phyloP scores from a whole-genome alignment of 1,284 basidiomycete genomes.

The Ceratobasidium sp. region DNA sequence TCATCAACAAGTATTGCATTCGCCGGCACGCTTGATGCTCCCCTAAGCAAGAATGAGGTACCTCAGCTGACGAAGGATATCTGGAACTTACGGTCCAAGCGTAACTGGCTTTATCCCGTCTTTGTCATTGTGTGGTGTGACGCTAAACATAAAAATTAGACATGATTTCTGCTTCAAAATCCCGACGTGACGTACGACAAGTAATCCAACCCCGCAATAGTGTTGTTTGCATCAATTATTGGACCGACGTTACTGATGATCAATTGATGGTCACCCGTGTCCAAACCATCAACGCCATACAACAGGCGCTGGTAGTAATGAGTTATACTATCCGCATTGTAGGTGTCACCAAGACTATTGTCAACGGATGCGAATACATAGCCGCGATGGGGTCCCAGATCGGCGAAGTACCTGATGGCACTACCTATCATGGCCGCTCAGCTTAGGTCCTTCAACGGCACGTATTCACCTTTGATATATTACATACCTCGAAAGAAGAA shows the following conservation, averaged over 20 bases:
- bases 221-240: background rate
- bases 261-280: conserved; percentile 11
- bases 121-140: background rate
- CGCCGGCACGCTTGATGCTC: background rate
- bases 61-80: too few relatives aligned
- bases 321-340: too few relatives aligned
- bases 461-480: too few relatives aligned
- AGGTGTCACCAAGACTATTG: background rate
- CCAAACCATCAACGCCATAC: background rate
- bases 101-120: background rate
- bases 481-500: conserved; percentile 33
- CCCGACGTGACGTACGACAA: background rate
- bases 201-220: background rate
- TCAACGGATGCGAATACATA: background rate
- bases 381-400: background rate
- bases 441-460: background rate
- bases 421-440: background rate
- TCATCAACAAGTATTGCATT: conserved; percentile 7
- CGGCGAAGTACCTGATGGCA: background rate
- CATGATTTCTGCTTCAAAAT: background rate
- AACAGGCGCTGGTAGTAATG: background rate
- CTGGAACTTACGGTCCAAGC: background rate
- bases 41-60: background rate
- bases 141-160: background rate
- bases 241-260: conserved; percentile 2